Percentiles rank a stretch among this genome's conserved stretches.
Evolutionary conservation across 164 flowering plant species (phyloP).

Genomic region (Nelumbo lutea): DNA sequence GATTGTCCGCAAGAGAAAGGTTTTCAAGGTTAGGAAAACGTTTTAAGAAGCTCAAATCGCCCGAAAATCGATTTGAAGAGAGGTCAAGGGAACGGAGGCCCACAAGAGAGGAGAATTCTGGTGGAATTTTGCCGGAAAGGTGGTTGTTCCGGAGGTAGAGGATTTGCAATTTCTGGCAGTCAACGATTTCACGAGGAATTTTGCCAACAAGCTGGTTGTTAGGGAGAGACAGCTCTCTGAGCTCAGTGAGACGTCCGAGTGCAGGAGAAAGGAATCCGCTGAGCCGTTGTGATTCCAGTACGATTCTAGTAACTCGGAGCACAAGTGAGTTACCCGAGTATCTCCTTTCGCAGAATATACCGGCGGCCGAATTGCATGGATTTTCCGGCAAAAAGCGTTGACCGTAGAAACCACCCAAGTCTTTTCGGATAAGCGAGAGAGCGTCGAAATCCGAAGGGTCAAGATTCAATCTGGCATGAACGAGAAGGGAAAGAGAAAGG

Average conservation of each 20-base stretch:
- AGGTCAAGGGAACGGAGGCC: slow-evolving; percentile 53
- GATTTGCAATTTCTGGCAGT: slow-evolving; percentile 51
- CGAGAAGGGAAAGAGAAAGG: slow-evolving; percentile 20
- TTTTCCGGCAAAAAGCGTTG: slow-evolving; percentile 18
- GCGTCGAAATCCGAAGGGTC: slow-evolving; percentile 46
- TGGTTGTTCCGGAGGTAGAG: slow-evolving; percentile 48
- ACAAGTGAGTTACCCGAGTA: slow-evolving; percentile 25
- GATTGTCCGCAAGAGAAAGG: slow-evolving; percentile 49
- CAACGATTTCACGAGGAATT: slow-evolving; percentile 44
- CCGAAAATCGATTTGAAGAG: slow-evolving; percentile 44
- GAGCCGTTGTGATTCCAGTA: slow-evolving; percentile 32
- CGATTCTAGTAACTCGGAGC: slow-evolving; percentile 43
- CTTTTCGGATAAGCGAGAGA: slow-evolving; percentile 25
- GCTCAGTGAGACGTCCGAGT: slow-evolving; percentile 59
- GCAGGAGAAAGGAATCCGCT: slow-evolving; percentile 51
- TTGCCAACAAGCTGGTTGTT: slow-evolving; percentile 47
- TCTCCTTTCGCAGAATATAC: slow-evolving; percentile 43
- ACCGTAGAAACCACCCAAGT: slow-evolving; percentile 40
- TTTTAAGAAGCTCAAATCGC: slow-evolving; percentile 51
- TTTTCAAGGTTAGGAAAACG: slow-evolving; percentile 53
- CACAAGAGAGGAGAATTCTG: slow-evolving; percentile 34
- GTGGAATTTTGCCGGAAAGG: slow-evolving; percentile 48
- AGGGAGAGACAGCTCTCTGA: slow-evolving; percentile 50
- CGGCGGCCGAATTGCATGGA: slow-evolving; percentile 38
- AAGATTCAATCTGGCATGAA: slow-evolving; percentile 24